Percentiles rank a stretch among this genome's conserved stretches.
Evolutionary conservation across 73 alveolate genomes (phyloP).

Genomic region (Symbiodinium natans): DNA sequence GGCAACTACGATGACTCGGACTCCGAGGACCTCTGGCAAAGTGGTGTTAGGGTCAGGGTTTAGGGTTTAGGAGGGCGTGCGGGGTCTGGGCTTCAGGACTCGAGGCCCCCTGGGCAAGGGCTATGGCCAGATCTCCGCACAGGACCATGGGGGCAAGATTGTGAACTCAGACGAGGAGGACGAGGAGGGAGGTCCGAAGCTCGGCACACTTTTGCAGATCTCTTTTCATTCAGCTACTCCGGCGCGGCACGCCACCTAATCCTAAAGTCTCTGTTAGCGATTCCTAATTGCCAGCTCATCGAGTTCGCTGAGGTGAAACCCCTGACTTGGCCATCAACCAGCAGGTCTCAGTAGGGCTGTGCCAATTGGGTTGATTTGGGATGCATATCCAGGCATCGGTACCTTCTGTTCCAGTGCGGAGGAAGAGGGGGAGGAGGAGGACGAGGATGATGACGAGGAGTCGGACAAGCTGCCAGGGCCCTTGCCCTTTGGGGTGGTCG

Average conservation of each 20-base stretch:
- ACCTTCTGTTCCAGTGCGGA: no score
- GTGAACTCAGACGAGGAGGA: constrained; percentile 36
- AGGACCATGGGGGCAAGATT: constrained; percentile 41
- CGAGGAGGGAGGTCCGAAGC: not conserved
- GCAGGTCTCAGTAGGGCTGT: no score
- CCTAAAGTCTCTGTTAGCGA: no score
- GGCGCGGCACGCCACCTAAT: no score
- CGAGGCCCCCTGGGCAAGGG: not conserved
- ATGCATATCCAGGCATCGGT: no score
- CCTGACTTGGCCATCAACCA: not conserved
- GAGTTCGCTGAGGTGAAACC: not conserved
- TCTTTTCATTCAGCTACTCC: no score
- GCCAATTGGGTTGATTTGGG: no score
- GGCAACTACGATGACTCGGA: constrained; percentile 11
- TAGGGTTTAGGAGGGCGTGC: no score
- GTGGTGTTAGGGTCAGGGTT: no score
- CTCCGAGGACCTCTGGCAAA: constrained; percentile 8
- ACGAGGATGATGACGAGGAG: constrained; percentile 50
- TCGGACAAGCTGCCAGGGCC: constrained; percentile 34
- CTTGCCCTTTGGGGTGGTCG: no score
- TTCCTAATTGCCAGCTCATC: no score
- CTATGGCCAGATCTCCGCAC: not conserved
- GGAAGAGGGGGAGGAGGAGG: constrained; percentile 58
- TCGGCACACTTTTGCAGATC: not conserved
- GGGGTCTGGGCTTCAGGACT: not conserved